phyloP scores from a whole-genome alignment of 345 rosid genomes.

The Passiflora organensis region DNA sequence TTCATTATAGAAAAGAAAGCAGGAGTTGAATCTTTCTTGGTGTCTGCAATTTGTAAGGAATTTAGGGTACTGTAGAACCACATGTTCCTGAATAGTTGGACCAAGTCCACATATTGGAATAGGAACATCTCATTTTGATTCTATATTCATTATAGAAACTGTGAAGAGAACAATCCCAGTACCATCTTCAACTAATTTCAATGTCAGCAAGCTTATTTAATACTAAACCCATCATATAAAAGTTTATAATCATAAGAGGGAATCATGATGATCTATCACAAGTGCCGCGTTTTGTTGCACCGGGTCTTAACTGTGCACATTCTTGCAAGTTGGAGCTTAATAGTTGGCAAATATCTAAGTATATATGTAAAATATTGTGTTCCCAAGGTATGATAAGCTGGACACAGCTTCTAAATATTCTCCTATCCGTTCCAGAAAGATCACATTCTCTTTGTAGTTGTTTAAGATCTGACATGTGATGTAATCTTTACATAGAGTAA shows the following conservation, averaged over 20 bases:
- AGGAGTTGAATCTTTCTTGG: too few relatives aligned
- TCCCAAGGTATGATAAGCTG: neutral
- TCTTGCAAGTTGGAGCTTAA: too few relatives aligned
- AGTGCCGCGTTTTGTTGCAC: neutral
- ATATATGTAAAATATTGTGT: neutral
- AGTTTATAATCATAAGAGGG: neutral
- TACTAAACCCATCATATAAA: too few relatives aligned
- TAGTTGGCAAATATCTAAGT: constrained; percentile 2
- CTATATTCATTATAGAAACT: neutral
- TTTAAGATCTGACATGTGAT: neutral
- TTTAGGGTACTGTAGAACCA: neutral
- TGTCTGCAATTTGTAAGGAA: too few relatives aligned
- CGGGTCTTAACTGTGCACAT: too few relatives aligned
- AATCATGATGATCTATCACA: neutral
- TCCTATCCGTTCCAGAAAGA: neutral
- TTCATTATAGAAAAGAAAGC: too few relatives aligned
- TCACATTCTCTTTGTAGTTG: neutral
- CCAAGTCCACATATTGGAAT: too few relatives aligned
- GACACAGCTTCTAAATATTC: constrained; percentile 4
- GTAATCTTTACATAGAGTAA: neutral
- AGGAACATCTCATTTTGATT: too few relatives aligned
- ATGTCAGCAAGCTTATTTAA: too few relatives aligned
- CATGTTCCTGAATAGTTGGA: neutral
- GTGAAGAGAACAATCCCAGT: neutral
- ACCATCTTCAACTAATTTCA: too few relatives aligned